Conservation (phyloP, 1,139 yeast genomes). For the Hyphopichia wangnamkhiaoensis region DNA sequence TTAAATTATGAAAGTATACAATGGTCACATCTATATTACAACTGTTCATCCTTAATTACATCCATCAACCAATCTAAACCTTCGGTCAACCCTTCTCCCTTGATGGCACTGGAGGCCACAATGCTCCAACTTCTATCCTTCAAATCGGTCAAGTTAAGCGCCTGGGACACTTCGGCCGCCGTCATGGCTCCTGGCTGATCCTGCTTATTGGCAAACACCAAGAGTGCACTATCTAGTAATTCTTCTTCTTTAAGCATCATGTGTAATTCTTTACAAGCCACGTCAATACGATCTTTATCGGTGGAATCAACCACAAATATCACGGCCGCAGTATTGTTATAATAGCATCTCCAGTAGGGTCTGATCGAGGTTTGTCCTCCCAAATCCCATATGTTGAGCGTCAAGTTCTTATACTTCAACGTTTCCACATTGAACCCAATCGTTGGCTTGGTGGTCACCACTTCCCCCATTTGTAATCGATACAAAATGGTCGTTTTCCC, state of each 20-base stretch:
- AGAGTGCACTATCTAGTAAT: conserved; percentile 80
- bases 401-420: conserved; percentile 81
- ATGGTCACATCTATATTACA: conserved; percentile 28
- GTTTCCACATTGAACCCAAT: conserved; percentile 98
- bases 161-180: conserved; percentile 92
- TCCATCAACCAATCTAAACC: conserved; percentile 98
- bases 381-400: conserved; percentile 85
- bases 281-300: conserved; percentile 87
- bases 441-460: conserved; percentile 91
- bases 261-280: conserved; percentile 86
- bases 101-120: conserved; percentile 93
- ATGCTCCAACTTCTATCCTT: conserved; percentile 98
- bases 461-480: conserved; percentile 90
- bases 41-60: conserved; percentile 89
- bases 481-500: conserved; percentile 96
- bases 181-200: conserved; percentile 95
- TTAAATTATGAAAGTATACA: conserved; percentile 1
- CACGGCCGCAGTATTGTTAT: conserved; percentile 93
- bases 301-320: conserved; percentile 97
- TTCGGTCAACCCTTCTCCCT: conserved; percentile 94
- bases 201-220: conserved; percentile 96
- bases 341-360: conserved; percentile 98
- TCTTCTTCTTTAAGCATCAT: conserved; percentile 94
- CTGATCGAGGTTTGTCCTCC: conserved; percentile 98
- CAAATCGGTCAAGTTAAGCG: conserved; percentile 79